These are phyloP conservation scores for Niebla homalea DNA, from an alignment of 495 filamentous ascomycete species.

Conservation along the genomic window DNA sequence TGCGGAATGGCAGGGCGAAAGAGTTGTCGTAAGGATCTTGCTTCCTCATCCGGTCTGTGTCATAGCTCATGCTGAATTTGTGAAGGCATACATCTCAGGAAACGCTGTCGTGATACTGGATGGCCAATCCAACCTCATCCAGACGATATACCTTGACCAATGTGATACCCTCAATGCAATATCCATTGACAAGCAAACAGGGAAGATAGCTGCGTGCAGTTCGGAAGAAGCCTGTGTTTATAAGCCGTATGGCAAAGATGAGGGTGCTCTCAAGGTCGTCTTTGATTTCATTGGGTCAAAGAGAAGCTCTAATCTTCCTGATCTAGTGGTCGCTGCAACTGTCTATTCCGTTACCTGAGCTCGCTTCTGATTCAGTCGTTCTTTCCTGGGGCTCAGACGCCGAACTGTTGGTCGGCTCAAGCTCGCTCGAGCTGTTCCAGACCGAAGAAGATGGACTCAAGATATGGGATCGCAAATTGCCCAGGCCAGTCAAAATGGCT, in stretches of 20 bases:
- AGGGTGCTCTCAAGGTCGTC: constrained; percentile 52
- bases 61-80: constrained; percentile 10
- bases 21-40: constrained; percentile 54
- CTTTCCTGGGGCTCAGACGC: constrained; percentile 78
- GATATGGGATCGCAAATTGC: constrained; percentile 63
- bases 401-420: constrained; percentile 68
- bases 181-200: constrained; percentile 63
- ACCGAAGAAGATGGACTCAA: constrained; percentile 14
- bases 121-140: constrained; percentile 59
- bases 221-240: constrained; percentile 60
- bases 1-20: constrained; percentile 66
- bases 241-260: constrained; percentile 56
- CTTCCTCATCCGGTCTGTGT: neutral
- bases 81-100: constrained; percentile 77
- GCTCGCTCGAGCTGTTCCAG: constrained; percentile 52
- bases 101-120: constrained; percentile 72
- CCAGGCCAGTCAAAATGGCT: constrained; percentile 62
- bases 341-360: constrained; percentile 29
- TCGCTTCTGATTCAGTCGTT: constrained; percentile 38
- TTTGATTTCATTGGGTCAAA: neutral
- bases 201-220: constrained; percentile 70
- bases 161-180: constrained; percentile 56
- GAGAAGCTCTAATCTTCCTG: neutral
- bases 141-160: constrained; percentile 84
- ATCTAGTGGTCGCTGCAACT: constrained; percentile 41